Base-by-base conservation (phyloP, 78 protist species). In the Dictyostelium capitatum region DNA sequence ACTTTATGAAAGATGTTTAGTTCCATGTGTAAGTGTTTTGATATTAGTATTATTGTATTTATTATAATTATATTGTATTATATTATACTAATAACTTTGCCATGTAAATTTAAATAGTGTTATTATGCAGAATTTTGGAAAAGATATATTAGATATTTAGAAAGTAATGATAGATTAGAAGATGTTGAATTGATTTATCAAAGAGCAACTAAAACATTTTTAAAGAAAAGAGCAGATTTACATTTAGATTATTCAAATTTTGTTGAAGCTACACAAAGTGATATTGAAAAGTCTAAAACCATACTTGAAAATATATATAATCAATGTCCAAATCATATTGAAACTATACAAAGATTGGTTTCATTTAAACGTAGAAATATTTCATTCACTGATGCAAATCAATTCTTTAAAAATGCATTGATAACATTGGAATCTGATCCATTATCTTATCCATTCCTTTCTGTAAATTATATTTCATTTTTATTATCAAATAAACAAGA, bases 71-170 rank as follows among this genome's bases (percentile, higher is more conserved):
- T 69, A 7, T n/a, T n/a, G n/a, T 28, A 11, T 69, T 37, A 37
- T 17, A 17, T 15, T 37, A 25, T 17, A 54, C 19, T 17, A 17
- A 54, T n/a, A n/a, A n/a, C n/a, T n/a, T n/a, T n/a, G n/a, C n/a
- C n/a, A n/a, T n/a, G n/a, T 54, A 54, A 17, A 15, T 69, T 28
- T 9, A 3, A 9, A 62, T 5, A 67, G 75, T 74, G 80, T 74
- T 74, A 74, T 74, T 74, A 74, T 74, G 20, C 80, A 46, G 80
- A 74, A 46, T 74, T 74, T 74, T 74, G 80, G 80, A 41, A 43
- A 32, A 74, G 56, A 74, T 74, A 74, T 46, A 74, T 41, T n/a
- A 74, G 51, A 74, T 74, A 19, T 74, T 74, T 74, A 74, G 59
- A 74, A 23, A 37, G 70, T 11, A 37, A 62, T 62, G 28, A 62